Conservation (phyloP, 2,329 filamentous ascomycete genomes). For the Exophiala sp. region DNA sequence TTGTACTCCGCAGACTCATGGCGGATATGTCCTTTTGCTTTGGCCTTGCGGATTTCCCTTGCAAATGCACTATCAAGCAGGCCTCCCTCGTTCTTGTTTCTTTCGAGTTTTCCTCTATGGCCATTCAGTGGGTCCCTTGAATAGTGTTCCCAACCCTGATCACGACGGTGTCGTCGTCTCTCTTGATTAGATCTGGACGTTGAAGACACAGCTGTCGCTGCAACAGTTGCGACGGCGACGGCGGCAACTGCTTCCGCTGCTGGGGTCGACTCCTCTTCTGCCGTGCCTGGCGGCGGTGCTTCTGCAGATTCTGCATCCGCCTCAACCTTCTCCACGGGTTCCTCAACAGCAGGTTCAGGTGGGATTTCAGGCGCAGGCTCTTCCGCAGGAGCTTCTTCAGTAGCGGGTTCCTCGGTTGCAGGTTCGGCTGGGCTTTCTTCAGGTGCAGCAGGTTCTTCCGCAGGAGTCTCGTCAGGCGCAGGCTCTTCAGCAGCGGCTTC, state of each 20-base stretch:
- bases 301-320: too few relatives aligned
- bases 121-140: slow-evolving; percentile 20
- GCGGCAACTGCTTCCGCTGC: slow-evolving; percentile 12
- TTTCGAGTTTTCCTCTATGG: slow-evolving; percentile 32
- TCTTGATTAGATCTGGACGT: slow-evolving; percentile 9
- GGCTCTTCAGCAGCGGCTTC: slow-evolving; percentile 14
- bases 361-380: too few relatives aligned
- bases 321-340: too few relatives aligned
- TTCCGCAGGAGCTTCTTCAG: too few relatives aligned
- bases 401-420: slow-evolving; percentile 5
- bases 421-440: too few relatives aligned
- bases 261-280: slow-evolving; percentile 2
- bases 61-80: slow-evolving; percentile 32
- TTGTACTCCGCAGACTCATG: slow-evolving; percentile 25
- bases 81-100: slow-evolving; percentile 32
- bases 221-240: slow-evolving; percentile 22
- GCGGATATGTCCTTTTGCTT: slow-evolving; percentile 29
- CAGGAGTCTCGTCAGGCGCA: slow-evolving; percentile 13
- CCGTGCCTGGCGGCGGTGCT: too few relatives aligned
- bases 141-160: slow-evolving; percentile 13
- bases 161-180: slow-evolving; percentile 20
- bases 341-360: slow-evolving; percentile 11
- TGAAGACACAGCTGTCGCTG: background rate
- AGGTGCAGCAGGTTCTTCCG: slow-evolving; percentile 4
- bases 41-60: slow-evolving; percentile 29